phyloP scores from a whole-genome alignment of 768 basidiomycete genomes.

The Rhodotorula babjevae region DNA sequence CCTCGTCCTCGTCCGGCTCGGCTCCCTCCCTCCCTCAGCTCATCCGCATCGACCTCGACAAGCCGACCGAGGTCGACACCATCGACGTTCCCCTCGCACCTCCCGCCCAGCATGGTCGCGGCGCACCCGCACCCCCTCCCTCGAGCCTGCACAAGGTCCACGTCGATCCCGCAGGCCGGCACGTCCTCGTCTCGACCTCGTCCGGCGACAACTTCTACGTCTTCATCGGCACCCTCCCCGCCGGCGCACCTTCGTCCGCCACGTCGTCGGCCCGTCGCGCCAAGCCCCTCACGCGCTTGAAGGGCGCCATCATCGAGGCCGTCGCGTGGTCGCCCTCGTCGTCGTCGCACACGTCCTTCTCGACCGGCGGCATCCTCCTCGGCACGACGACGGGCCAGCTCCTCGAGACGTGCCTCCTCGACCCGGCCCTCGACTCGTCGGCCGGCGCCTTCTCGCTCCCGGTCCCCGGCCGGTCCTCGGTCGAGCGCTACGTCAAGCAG shows the following conservation, averaged over 20 bases:
- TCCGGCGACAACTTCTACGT: conserved; percentile 94
- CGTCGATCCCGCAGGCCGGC: conserved; percentile 86
- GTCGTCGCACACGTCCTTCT: conserved; percentile 62
- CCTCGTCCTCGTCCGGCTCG: conserved; percentile 71
- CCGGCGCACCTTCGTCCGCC: conserved; percentile 30
- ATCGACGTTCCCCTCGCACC: conserved; percentile 67
- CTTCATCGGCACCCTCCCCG: conserved; percentile 51
- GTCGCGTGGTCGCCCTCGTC: conserved; percentile 75
- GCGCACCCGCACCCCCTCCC: background rate
- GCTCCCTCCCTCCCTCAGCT: conserved; percentile 58
- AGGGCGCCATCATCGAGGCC: conserved; percentile 75
- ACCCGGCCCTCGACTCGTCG: conserved; percentile 63
- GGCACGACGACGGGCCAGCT: conserved; percentile 79
- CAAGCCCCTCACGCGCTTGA: conserved; percentile 68
- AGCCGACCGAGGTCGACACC: conserved; percentile 68
- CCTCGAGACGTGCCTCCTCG: conserved; percentile 73
- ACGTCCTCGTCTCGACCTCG: conserved; percentile 76
- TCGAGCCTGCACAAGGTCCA: conserved; percentile 68
- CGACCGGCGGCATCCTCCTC: conserved; percentile 78
- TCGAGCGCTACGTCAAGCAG: conserved; percentile 47
- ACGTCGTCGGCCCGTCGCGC: conserved; percentile 68
- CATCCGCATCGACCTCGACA: conserved; percentile 75
- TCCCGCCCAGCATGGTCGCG: conserved; percentile 45
- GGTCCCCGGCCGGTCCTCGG: conserved; percentile 38
- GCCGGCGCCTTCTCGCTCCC: conserved; percentile 52